phyloP scores from a whole-genome alignment of 2,329 filamentous ascomycete genomes.

The Claviceps pusilla region DNA sequence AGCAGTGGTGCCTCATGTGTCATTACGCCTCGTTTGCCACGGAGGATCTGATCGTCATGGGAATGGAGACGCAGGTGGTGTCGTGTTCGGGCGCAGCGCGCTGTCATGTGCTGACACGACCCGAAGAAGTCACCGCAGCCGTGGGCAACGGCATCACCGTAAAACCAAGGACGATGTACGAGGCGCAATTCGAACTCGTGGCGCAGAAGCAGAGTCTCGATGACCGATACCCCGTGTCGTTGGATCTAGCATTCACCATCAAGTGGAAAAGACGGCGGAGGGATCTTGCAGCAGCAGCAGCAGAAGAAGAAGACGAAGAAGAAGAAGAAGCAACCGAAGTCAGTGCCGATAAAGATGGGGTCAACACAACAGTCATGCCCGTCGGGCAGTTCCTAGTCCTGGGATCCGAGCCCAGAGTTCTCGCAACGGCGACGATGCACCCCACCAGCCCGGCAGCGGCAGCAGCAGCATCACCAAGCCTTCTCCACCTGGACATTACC shows the following conservation, averaged over 20 bases:
- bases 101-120: constrained; percentile 33
- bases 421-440: constrained; percentile 43
- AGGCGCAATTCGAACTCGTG: constrained; percentile 57
- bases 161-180: constrained; percentile 51
- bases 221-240: constrained; percentile 57
- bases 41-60: constrained; percentile 50
- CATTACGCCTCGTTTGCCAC: constrained; percentile 62
- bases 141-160: constrained; percentile 31
- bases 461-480: constrained; percentile 11
- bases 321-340: not conserved
- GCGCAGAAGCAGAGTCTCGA: constrained; percentile 67
- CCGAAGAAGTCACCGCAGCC: constrained; percentile 11
- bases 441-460: constrained; percentile 10
- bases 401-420: constrained; percentile 72
- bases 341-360: not conserved
- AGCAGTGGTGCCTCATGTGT: constrained; percentile 67
- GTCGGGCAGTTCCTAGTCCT: constrained; percentile 71
- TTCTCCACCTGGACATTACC: constrained; percentile 40
- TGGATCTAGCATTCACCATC: constrained; percentile 63
- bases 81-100: constrained; percentile 46
- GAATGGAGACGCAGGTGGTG: constrained; percentile 47
- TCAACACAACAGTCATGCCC: constrained; percentile 54
- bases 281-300: constrained; percentile 11
- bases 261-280: constrained; percentile 51
- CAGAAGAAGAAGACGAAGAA: not conserved